Conservation (phyloP, 768 basidiomycete species). For the Mrakia gelida region DNA sequence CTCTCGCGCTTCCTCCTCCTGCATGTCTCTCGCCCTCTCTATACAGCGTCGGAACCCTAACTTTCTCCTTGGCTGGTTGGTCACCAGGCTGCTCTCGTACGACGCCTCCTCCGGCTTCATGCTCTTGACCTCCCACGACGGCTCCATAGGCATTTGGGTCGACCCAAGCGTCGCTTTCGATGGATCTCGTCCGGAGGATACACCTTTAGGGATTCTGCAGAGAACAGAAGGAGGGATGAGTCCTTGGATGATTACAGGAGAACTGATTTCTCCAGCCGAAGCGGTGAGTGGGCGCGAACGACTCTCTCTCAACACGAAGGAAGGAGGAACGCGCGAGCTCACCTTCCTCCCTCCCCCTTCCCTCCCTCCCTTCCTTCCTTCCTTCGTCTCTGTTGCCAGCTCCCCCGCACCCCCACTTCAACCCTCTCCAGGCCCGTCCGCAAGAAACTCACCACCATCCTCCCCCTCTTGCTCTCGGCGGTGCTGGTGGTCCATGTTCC, state of each 20-base stretch:
- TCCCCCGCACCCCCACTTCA: background rate
- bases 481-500: background rate
- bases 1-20: background rate
- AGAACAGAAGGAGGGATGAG: background rate
- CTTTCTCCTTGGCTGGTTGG: background rate
- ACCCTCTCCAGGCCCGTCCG: background rate
- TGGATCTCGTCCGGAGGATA: background rate
- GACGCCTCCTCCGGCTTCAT: conserved; percentile 14
- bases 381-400: background rate
- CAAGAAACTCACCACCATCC: background rate
- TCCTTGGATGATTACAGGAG: conserved; percentile 7
- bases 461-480: background rate
- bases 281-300: no score
- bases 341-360: background rate
- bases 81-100: background rate
- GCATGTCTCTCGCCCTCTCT: background rate
- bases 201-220: background rate
- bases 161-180: background rate
- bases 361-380: background rate
- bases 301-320: no score
- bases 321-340: background rate
- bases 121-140: conserved; percentile 1
- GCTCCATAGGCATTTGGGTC: background rate
- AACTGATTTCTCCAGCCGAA: background rate
- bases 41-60: no score